Evolutionary conservation across 2,329 filamentous ascomycete genomes (phyloP).

Genomic region (Albophoma yamanashiensis): DNA sequence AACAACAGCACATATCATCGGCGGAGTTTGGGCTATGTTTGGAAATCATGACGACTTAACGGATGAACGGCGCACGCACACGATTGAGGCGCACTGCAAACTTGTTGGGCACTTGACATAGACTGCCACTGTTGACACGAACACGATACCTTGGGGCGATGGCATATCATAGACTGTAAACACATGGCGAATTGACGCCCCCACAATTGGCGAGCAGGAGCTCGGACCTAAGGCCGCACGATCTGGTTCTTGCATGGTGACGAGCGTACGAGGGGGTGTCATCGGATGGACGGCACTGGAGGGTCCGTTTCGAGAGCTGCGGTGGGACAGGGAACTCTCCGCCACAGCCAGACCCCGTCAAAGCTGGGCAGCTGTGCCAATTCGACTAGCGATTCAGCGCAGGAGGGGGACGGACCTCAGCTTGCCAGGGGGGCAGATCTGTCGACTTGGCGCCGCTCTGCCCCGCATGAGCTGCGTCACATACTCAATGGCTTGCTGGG

Average conservation of each 20-base stretch:
- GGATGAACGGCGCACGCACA: background rate
- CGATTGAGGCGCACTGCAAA: background rate
- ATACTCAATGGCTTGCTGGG: background rate
- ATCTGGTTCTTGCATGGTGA: background rate
- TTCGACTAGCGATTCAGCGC: background rate
- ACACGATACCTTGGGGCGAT: slow-evolving; percentile 11
- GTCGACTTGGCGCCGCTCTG: background rate
- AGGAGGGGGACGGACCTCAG: background rate
- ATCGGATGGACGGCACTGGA: background rate
- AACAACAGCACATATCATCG: background rate
- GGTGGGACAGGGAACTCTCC: background rate
- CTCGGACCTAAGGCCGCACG: background rate
- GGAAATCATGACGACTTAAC: background rate
- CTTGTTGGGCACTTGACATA: background rate
- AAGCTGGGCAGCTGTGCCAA: background rate
- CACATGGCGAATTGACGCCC: background rate
- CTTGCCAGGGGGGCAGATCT: background rate
- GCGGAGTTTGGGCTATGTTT: background rate
- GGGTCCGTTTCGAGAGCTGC: background rate
- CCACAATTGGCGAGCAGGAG: background rate
- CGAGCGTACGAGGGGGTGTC: background rate
- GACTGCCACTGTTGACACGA: slow-evolving; percentile 2
- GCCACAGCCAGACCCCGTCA: too few relatives aligned
- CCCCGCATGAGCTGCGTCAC: background rate
- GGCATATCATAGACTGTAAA: background rate